These are phyloP conservation scores for Neoascochyta sp. DNA, from an alignment of 2,329 filamentous ascomycete genomes.

Conservation along the genomic window DNA sequence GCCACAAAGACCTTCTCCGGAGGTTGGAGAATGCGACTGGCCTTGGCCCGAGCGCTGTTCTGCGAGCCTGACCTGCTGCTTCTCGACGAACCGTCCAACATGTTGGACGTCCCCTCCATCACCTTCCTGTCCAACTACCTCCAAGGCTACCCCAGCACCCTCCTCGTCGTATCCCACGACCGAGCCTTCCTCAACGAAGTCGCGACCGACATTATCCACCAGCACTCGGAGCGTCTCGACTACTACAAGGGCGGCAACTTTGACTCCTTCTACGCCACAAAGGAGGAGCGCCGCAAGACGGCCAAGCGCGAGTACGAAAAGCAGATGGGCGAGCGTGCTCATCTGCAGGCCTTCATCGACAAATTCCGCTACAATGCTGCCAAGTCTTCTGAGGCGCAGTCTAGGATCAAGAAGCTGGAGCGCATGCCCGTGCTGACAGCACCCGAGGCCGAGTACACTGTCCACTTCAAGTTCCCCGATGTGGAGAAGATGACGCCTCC, in stretches of 20 bases:
- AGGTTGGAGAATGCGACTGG: constrained; percentile 98
- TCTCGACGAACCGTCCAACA: constrained; percentile 99
- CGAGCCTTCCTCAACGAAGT: constrained; percentile 98
- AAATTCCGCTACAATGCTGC: constrained; percentile 99
- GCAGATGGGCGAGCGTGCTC: constrained; percentile 89
- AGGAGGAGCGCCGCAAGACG: constrained; percentile 94
- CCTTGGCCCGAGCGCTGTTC: constrained; percentile 89
- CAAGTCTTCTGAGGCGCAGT: constrained; percentile 97
- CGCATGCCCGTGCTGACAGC: constrained; percentile 89
- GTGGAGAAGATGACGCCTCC: constrained; percentile 97
- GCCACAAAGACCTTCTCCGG: constrained; percentile 98
- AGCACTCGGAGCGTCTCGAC: constrained; percentile 93
- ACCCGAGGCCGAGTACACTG: constrained; percentile 90
- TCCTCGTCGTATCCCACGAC: constrained; percentile 97
- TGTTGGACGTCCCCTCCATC: constrained; percentile 99
- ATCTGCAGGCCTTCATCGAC: constrained; percentile 96
- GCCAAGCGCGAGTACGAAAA: constrained; percentile 98
- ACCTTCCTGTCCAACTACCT: constrained; percentile 97
- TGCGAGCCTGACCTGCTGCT: constrained; percentile 94
- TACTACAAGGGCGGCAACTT: constrained; percentile 99
- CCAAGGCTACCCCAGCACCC: constrained; percentile 87
- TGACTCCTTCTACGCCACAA: constrained; percentile 72
- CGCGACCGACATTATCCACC: constrained; percentile 98
- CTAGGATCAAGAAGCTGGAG: constrained; percentile 97
- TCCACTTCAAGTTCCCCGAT: constrained; percentile 95